Percentiles rank a stretch among this genome's conserved stretches.
phyloP scores from a whole-genome alignment of 495 filamentous ascomycete genomes.

The Parachaetomium inaequale region DNA sequence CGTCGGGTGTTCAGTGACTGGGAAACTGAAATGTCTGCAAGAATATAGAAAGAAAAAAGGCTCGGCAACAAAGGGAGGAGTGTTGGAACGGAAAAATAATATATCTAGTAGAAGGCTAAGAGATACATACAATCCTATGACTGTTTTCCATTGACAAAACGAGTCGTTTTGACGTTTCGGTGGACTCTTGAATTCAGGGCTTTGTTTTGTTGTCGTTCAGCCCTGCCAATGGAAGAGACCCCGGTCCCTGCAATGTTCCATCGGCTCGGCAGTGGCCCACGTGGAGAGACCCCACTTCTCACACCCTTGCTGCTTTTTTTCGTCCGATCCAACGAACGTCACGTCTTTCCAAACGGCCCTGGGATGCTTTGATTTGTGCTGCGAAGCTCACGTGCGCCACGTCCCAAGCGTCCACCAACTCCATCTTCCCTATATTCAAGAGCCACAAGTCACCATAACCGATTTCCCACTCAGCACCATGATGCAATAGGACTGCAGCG shows the following conservation, averaged over 20 bases:
- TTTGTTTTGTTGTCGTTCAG: not conserved
- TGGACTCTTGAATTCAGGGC: not conserved
- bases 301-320: not conserved
- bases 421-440: not conserved
- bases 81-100: too few species aligned
- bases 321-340: constrained; percentile 3
- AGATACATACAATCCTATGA: too few species aligned
- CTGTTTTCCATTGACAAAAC: too few species aligned
- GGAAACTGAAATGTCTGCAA: too few species aligned
- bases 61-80: too few species aligned
- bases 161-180: too few species aligned
- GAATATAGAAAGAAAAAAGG: too few species aligned
- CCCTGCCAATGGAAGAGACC: not conserved
- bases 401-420: not conserved
- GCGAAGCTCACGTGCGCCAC: not conserved
- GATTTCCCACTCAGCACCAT: not conserved
- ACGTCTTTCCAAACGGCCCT: not conserved
- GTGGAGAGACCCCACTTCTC: constrained; percentile 1
- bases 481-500: not conserved
- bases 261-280: not conserved
- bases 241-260: not conserved
- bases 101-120: too few species aligned
- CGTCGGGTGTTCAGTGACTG: too few species aligned
- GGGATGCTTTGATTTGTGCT: not conserved
- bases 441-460: not conserved